These are phyloP conservation scores for Monilinia fructicola DNA, from an alignment of 2,329 filamentous ascomycete species.

Conservation along the genomic window DNA sequence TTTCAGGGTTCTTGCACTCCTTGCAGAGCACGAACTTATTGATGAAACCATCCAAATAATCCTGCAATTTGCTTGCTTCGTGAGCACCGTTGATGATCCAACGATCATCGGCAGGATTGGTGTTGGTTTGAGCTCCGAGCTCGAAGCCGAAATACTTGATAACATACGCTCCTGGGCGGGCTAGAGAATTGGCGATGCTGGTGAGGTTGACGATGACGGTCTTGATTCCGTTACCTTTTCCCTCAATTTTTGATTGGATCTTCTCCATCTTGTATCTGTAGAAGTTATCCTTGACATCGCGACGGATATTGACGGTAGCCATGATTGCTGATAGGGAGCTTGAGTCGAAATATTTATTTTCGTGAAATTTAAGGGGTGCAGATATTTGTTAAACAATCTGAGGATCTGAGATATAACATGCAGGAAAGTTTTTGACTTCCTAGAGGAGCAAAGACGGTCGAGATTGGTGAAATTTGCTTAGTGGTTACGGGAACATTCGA, in stretches of 20 bases:
- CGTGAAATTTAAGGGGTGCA: constrained; percentile 28
- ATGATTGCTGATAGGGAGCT: constrained; percentile 60
- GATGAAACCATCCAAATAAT: constrained; percentile 98
- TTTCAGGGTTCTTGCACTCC: constrained; percentile 99
- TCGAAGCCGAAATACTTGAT: constrained; percentile 99
- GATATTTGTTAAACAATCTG: constrained; percentile 32
- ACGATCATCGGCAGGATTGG: constrained; percentile 93
- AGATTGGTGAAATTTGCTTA: constrained; percentile 49
- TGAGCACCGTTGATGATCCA: constrained; percentile 99
- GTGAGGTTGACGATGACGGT: constrained; percentile 95
- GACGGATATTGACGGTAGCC: constrained; percentile 97
- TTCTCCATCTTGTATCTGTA: constrained; percentile 99
- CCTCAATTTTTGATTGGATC: constrained; percentile 98
- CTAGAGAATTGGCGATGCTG: constrained; percentile 88
- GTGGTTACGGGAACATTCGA: constrained; percentile 43
- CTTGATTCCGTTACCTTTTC: constrained; percentile 99
- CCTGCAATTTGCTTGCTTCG: constrained; percentile 91
- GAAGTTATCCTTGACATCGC: constrained; percentile 97
- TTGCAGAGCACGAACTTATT: constrained; percentile 98
- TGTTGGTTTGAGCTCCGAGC: constrained; percentile 97
- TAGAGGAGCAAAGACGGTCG: constrained; percentile 51
- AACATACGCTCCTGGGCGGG: constrained; percentile 87
- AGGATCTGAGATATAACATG: constrained; percentile 46
- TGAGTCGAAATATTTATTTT: constrained; percentile 29
- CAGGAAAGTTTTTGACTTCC: constrained; percentile 41